Conservation (phyloP, 352 stramenopile species). For the Phytopythium boreale region DNA sequence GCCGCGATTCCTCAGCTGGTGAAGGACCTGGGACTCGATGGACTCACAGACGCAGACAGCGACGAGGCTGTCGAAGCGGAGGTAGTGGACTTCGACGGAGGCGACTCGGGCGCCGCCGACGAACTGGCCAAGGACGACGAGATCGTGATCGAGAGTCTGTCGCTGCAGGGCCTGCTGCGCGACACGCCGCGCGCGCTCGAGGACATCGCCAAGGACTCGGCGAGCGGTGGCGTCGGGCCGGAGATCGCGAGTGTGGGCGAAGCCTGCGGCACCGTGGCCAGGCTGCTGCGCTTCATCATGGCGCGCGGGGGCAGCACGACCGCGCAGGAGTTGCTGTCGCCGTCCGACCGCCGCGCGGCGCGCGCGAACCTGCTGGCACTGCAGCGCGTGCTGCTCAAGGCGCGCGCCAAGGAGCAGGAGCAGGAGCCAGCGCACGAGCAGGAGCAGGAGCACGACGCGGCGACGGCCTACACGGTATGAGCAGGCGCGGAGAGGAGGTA, state of each 20-base stretch:
- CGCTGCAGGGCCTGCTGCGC: conserved; percentile 46
- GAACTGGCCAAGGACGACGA: conserved; percentile 53
- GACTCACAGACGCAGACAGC: conserved; percentile 8
- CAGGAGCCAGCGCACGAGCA: conserved; percentile 9
- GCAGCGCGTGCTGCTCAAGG: conserved; percentile 51
- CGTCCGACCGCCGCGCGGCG: conserved; percentile 36
- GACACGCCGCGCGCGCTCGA: conserved; percentile 31
- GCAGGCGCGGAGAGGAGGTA: not conserved
- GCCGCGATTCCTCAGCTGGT: conserved; percentile 21
- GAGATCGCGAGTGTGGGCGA: conserved; percentile 34
- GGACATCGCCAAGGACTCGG: conserved; percentile 22
- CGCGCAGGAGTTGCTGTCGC: conserved; percentile 17
- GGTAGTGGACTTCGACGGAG: conserved; percentile 40
- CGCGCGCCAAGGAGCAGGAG: conserved; percentile 34
- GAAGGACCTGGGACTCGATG: conserved; percentile 35
- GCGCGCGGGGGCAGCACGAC: conserved; percentile 27
- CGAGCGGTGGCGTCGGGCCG: not conserved
- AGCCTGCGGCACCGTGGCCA: conserved; percentile 33
- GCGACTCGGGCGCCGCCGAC: conserved; percentile 20
- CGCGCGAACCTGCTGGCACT: conserved; percentile 45
- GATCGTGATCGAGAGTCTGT: conserved; percentile 60
- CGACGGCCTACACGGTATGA: conserved; percentile 45
- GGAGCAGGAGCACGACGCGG: conserved; percentile 12
- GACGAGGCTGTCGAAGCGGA: conserved; percentile 29
- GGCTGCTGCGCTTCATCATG: conserved; percentile 44